Base-by-base conservation (phyloP, 2,329 filamentous ascomycete genomes). In the Alternaria dauci region DNA sequence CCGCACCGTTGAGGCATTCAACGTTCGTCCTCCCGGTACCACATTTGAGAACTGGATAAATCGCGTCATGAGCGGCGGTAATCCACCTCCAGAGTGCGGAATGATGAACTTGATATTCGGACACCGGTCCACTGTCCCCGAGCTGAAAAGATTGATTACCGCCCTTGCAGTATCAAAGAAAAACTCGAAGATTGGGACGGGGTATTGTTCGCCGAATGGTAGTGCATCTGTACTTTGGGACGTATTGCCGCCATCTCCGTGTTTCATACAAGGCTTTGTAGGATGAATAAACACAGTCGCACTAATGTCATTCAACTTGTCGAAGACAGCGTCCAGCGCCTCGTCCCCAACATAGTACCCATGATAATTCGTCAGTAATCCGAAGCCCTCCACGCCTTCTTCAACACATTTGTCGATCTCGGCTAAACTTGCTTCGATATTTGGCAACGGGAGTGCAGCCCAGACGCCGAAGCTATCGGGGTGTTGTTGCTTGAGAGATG, bases 221-320 rank as follows among this genome's bases (percentile, higher is more conserved):
- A 78, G 67, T 1, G 81, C 80, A 16, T 72, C 68, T 0, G 68
- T 65, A 1, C 71, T 55, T 4, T 65, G 43, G 2, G 39, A 25
- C 12, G 39, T 25, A 25, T 43, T 70, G 70, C 38, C 54, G 14
- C 12, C 8, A 18, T 28, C 34, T 5, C 43, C 36, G 12, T 54
- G 28, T 12, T 70, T 72, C 3, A 79, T 80, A 58, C 79, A 82
- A 0, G 82, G 82, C n/a, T 77, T 83, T 0, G 84, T 86, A 0
- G 84, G 85, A 56, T 88, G 86, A 46, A 87, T 81, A 68, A 88
- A 87, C 1, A 86, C 76, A 1, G 79, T 81, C 0, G 82, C 82
- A 4, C 81, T 76, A 2, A 82, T 70, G 3, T 71, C 65, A 55
- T 86, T 82, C 26, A 88, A 70, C 36, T 80, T 81, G 2, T 80